A percentile compares a stretch with the other conserved stretches of the same genome.
These are phyloP conservation scores for Solanum ahanhuiri DNA, from an alignment of 257 asterid species.

Conservation along the genomic window DNA sequence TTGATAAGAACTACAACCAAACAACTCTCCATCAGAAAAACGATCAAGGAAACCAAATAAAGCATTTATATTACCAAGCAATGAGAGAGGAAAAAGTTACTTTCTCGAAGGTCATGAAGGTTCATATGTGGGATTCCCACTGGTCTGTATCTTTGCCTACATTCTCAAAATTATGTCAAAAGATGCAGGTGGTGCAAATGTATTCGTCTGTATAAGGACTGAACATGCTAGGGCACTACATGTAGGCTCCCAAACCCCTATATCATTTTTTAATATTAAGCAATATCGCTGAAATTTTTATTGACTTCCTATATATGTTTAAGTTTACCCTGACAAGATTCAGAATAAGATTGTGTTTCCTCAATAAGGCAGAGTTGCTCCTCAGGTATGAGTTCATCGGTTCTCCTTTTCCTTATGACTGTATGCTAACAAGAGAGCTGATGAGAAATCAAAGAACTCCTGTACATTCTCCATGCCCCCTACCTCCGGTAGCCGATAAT, in stretches of 20 bases:
- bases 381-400: neutral
- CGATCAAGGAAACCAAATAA: neutral
- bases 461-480: neutral
- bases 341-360: neutral
- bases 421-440: neutral
- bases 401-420: neutral
- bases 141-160: neutral
- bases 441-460: neutral
- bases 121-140: neutral
- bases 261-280: neutral
- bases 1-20: constrained; percentile 61
- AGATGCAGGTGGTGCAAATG: neutral
- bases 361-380: neutral
- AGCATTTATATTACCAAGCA: neutral
- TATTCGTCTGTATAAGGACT: neutral
- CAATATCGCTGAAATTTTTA: neutral
- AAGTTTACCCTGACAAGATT: neutral
- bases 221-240: neutral
- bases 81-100: neutral
- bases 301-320: neutral
- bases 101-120: neutral
- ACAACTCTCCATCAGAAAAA: constrained; percentile 8
- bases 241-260: neutral
- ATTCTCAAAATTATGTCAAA: neutral
- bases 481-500: neutral